Conservation (phyloP, 1,284 basidiomycete species). For the Leccinum fuscescens region DNA sequence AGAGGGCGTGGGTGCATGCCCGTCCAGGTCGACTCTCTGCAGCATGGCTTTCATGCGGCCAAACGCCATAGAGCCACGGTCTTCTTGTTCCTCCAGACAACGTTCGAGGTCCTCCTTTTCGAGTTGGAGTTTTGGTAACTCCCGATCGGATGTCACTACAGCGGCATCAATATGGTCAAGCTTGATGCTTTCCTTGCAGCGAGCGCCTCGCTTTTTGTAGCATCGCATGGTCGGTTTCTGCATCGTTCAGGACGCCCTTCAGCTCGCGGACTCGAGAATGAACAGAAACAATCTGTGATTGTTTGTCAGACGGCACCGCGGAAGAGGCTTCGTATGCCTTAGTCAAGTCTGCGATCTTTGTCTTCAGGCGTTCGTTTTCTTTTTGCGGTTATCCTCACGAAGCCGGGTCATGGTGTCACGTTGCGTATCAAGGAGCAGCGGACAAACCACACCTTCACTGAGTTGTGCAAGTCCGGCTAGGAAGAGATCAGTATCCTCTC, state of each 20-base stretch:
- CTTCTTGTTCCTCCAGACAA: slow-evolving; percentile 75
- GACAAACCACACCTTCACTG: slow-evolving; percentile 59
- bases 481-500: slow-evolving; percentile 9
- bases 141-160: slow-evolving; percentile 57
- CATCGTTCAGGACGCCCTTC: slow-evolving; percentile 76
- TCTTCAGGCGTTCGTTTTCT: slow-evolving; percentile 81
- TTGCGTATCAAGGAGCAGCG: slow-evolving; percentile 34
- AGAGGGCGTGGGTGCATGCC: too few relatives aligned
- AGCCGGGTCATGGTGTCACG: slow-evolving; percentile 71
- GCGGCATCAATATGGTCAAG: slow-evolving; percentile 65
- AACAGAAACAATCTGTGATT: slow-evolving; percentile 77
- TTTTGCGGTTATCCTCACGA: slow-evolving; percentile 75
- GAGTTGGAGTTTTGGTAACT: slow-evolving; percentile 70
- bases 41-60: slow-evolving; percentile 65
- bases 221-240: slow-evolving; percentile 75
- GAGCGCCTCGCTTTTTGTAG: slow-evolving; percentile 82
- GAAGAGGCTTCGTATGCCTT: slow-evolving; percentile 78
- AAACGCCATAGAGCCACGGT: slow-evolving; percentile 68
- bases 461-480: slow-evolving; percentile 72
- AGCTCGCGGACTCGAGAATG: slow-evolving; percentile 85
- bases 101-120: slow-evolving; percentile 80
- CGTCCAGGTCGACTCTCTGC: too few relatives aligned
- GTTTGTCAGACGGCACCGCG: slow-evolving; percentile 73
- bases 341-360: slow-evolving; percentile 73
- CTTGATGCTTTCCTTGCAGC: slow-evolving; percentile 20